Evolutionary conservation across 176 grass and related monocot species (phyloP).

Genomic region (Aegilops tauschii): DNA sequence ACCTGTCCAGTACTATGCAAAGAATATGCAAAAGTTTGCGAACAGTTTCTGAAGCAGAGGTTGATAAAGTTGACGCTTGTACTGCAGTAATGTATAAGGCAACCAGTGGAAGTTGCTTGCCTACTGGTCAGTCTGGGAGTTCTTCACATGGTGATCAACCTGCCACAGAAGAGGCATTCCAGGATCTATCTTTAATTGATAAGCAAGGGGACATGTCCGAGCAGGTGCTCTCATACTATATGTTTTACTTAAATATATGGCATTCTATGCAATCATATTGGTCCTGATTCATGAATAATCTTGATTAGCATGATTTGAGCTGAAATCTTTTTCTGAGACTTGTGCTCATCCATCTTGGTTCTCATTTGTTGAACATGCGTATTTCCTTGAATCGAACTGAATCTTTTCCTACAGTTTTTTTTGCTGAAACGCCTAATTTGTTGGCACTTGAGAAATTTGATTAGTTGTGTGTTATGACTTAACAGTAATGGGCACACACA

Average conservation of each 20-base stretch:
- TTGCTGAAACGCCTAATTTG: not conserved
- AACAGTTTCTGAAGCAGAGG: conserved; percentile 67
- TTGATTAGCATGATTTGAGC: not conserved
- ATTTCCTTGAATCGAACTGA: not conserved
- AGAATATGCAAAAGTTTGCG: conserved; percentile 81
- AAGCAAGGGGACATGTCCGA: conserved; percentile 28
- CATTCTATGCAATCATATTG: not conserved
- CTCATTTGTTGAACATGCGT: not conserved
- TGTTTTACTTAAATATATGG: not conserved
- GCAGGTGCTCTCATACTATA: conserved; percentile 21
- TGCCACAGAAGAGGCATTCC: conserved; percentile 24
- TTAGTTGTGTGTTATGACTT: not conserved
- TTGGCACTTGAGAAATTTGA: not conserved
- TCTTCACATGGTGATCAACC: conserved; percentile 39
- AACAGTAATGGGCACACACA: not conserved
- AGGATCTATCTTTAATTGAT: conserved; percentile 38
- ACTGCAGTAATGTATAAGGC: not conserved
- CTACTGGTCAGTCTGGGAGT: conserved; percentile 26
- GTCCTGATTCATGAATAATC: not conserved
- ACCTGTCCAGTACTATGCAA: conserved; percentile 89
- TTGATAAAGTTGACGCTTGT: conserved; percentile 33
- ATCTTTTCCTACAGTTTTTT: not conserved
- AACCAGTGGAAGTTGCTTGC: conserved; percentile 11
- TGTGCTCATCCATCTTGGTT: not conserved
- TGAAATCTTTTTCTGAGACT: not conserved